A percentile compares a stretch with the other conserved stretches of the same genome.
Evolutionary conservation across 352 stramenopile genomes (phyloP).

Genomic region (Pythium scleroteichum): DNA sequence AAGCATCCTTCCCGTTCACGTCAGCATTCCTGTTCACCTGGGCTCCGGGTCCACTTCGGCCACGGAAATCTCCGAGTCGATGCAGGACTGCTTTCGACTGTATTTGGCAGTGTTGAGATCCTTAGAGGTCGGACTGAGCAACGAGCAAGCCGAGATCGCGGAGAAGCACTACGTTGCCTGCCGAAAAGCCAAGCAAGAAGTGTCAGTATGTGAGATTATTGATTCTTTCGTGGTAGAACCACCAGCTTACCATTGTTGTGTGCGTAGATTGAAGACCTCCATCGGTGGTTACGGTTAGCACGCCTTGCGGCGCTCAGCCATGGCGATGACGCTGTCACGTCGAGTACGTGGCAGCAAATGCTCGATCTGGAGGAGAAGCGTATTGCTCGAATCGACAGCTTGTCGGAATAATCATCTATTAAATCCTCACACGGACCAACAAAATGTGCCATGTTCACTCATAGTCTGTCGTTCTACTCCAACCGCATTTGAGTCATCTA

Average conservation of each 20-base stretch:
- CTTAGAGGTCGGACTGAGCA: slow-evolving; percentile 58
- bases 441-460: slow-evolving; percentile 1
- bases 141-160: slow-evolving; percentile 72
- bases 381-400: slow-evolving; percentile 28
- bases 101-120: slow-evolving; percentile 62
- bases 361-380: slow-evolving; percentile 53
- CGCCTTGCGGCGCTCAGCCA: slow-evolving; percentile 69
- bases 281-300: slow-evolving; percentile 73
- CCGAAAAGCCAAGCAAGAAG: slow-evolving; percentile 65
- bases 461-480: neutral
- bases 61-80: slow-evolving; percentile 13
- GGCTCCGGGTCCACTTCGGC: neutral
- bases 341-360: slow-evolving; percentile 56
- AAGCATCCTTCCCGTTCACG: slow-evolving; percentile 69
- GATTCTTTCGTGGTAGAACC: neutral
- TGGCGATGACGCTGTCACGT: slow-evolving; percentile 54
- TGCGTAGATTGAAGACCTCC: slow-evolving; percentile 74
- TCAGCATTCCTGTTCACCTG: slow-evolving; percentile 36
- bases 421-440: too few relatives aligned
- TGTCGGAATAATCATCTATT: neutral
- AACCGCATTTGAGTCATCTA: neutral
- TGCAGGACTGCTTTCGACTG: slow-evolving; percentile 68
- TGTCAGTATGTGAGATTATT: slow-evolving; percentile 46
- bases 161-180: slow-evolving; percentile 81
- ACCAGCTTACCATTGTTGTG: neutral